Percentiles rank a stretch among this genome's conserved stretches.
Conservation (phyloP, 495 filamentous ascomycete species). For the Penicillium flavigenum region DNA sequence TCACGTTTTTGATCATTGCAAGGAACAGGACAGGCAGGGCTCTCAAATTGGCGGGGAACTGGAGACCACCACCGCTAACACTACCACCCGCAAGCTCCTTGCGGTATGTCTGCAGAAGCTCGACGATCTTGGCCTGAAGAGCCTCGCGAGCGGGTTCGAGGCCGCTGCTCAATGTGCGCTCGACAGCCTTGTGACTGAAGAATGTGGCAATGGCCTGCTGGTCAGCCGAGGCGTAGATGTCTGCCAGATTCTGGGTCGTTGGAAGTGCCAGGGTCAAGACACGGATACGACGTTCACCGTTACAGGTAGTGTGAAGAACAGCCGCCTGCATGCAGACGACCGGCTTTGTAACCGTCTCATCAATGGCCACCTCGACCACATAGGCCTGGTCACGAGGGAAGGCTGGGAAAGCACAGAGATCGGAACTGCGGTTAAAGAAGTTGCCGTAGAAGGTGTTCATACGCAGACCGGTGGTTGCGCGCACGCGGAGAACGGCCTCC, state of each 20-base stretch:
- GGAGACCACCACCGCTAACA: slow-evolving; percentile 86
- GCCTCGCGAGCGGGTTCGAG: slow-evolving; percentile 88
- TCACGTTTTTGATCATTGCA: slow-evolving; percentile 88
- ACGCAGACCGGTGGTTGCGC: slow-evolving; percentile 89
- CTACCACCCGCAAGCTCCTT: slow-evolving; percentile 96
- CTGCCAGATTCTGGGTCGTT: slow-evolving; percentile 84
- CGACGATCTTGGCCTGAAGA: slow-evolving; percentile 85
- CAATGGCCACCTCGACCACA: slow-evolving; percentile 98
- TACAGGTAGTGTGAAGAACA: slow-evolving; percentile 96
- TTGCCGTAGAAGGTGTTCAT: slow-evolving; percentile 99
- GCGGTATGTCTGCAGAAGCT: slow-evolving; percentile 90
- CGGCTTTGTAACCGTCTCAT: slow-evolving; percentile 90
- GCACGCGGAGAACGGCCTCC: slow-evolving; percentile 92
- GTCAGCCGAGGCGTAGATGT: slow-evolving; percentile 92
- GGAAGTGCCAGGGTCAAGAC: slow-evolving; percentile 92
- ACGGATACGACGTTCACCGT: slow-evolving; percentile 90
- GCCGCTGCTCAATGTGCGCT: slow-evolving; percentile 79
- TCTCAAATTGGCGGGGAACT: slow-evolving; percentile 90
- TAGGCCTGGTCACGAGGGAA: slow-evolving; percentile 97
- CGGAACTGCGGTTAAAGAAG: slow-evolving; percentile 97
- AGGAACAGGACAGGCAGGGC: slow-evolving; percentile 88
- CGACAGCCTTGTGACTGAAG: slow-evolving; percentile 97
- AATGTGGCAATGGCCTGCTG: slow-evolving; percentile 89
- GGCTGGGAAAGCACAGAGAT: slow-evolving; percentile 95
- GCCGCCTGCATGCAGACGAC: slow-evolving; percentile 95